Conservation (phyloP, 805 yeast genomes). For the Candida boidinii region DNA sequence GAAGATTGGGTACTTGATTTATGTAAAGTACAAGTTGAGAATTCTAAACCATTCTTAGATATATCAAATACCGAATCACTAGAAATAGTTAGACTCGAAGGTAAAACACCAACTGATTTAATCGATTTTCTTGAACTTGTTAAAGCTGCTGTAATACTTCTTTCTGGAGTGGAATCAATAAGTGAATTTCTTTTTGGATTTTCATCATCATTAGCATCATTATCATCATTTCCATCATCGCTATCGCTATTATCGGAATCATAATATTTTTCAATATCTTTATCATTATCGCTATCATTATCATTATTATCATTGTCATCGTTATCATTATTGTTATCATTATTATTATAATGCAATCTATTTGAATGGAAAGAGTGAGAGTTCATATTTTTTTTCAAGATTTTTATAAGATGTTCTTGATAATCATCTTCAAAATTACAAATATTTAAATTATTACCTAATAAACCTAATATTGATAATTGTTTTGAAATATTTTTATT, state of each 20-base stretch:
- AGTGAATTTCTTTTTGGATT: background rate
- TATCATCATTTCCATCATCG: background rate
- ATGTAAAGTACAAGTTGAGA: constrained; percentile 15
- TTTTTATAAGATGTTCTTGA: constrained; percentile 7
- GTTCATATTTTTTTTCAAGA: constrained; percentile 7
- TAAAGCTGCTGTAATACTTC: background rate
- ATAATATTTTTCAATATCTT: too few relatives aligned
- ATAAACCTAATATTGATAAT: constrained; percentile 11
- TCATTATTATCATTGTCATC: background rate
- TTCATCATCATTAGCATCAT: background rate
- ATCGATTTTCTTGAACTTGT: too few relatives aligned
- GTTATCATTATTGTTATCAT: background rate
- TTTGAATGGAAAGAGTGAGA: background rate
- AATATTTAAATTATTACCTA: constrained; percentile 13
- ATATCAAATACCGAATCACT: constrained; percentile 11
- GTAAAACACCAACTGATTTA: background rate
- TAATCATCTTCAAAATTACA: constrained; percentile 12
- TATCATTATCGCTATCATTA: background rate
- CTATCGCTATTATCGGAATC: background rate
- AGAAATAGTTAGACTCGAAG: constrained; percentile 13
- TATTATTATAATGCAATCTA: too few relatives aligned
- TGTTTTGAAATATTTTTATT: constrained; percentile 6
- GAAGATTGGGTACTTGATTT: constrained; percentile 5
- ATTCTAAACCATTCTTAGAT: constrained; percentile 13
- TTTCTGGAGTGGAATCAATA: constrained; percentile 7